These are phyloP conservation scores for Paramecium primaurelia DNA, from an alignment of 73 alveolate genomes.

Conservation along the genomic window DNA sequence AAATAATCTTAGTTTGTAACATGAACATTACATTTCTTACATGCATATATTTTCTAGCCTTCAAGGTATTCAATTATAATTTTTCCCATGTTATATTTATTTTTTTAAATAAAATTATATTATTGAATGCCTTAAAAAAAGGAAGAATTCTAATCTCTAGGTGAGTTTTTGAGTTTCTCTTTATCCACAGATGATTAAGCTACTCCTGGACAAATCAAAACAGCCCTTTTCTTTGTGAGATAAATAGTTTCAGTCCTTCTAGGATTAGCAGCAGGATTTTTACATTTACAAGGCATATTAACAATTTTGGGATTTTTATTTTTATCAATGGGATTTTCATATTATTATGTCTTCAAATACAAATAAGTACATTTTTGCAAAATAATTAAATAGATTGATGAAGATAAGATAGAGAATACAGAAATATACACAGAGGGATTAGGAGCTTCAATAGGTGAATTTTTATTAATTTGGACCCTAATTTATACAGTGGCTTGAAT, in stretches of 20 bases:
- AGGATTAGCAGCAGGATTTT: neutral
- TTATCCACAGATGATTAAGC: neutral
- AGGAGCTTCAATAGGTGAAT: slow-evolving; percentile 21
- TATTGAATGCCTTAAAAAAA: neutral
- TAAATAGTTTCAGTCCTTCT: neutral
- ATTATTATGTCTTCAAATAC: neutral
- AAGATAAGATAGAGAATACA: slow-evolving; percentile 37
- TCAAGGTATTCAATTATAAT: slow-evolving; percentile 1
- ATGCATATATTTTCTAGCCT: neutral
- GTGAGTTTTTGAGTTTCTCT: neutral
- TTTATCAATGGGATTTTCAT: slow-evolving; percentile 33
- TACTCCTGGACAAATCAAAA: neutral
- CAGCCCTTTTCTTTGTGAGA: slow-evolving; percentile 22
- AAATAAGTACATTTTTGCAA: neutral
- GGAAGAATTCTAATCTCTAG: neutral
- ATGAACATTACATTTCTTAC: neutral
- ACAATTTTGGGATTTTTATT: neutral
- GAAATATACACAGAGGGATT: slow-evolving; percentile 37
- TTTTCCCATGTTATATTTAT: neutral
- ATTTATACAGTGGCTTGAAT: neutral
- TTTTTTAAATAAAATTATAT: neutral
- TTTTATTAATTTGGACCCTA: slow-evolving; percentile 16
- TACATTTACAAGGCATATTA: neutral
- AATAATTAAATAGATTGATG: slow-evolving; percentile 32
- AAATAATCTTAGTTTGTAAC: neutral